A percentile compares a stretch with the other conserved stretches of the same genome.
Conservation (phyloP, 2,329 filamentous ascomycete genomes). For the Pseudogymnoascus destructans region DNA sequence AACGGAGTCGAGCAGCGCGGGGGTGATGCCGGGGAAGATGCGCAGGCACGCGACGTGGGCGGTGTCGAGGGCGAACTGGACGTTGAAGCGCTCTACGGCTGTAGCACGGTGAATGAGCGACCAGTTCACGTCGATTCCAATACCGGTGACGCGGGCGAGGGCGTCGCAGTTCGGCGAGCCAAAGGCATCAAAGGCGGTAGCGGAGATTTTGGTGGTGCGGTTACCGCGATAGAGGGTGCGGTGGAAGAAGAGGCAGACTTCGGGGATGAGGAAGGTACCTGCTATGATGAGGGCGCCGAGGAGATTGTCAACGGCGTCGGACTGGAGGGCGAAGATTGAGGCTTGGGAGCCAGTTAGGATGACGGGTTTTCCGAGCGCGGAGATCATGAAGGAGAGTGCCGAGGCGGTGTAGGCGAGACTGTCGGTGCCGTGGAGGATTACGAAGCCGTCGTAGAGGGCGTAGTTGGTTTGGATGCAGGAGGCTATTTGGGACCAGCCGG, state of each 20-base stretch:
- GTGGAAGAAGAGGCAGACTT: conserved; percentile 64
- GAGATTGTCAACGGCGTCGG: conserved; percentile 58
- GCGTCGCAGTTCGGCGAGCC: conserved; percentile 53
- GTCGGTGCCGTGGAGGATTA: conserved; percentile 60
- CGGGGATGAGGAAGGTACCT: conserved; percentile 61
- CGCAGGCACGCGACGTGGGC: conserved; percentile 56
- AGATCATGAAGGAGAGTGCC: conserved; percentile 60
- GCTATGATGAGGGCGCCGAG: conserved; percentile 58
- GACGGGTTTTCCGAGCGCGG: conserved; percentile 58
- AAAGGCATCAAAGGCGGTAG: conserved; percentile 57
- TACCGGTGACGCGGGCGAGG: conserved; percentile 46
- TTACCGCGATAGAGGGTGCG: conserved; percentile 59
- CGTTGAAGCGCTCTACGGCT: conserved; percentile 43
- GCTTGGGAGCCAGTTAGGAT: conserved; percentile 52
- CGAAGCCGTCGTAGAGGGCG: conserved; percentile 55
- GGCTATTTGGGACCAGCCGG: conserved; percentile 59
- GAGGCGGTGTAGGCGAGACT: conserved; percentile 57
- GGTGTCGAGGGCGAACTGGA: conserved; percentile 49
- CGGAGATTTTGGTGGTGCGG: conserved; percentile 53
- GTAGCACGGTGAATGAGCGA: conserved; percentile 45
- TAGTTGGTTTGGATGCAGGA: conserved; percentile 48
- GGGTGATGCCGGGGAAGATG: conserved; percentile 60
- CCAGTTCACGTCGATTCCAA: conserved; percentile 52
- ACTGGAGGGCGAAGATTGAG: conserved; percentile 58
- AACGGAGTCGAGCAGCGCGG: conserved; percentile 57